These are phyloP conservation scores for Phaffia australis DNA, from an alignment of 768 basidiomycete genomes.

Conservation along the genomic window DNA sequence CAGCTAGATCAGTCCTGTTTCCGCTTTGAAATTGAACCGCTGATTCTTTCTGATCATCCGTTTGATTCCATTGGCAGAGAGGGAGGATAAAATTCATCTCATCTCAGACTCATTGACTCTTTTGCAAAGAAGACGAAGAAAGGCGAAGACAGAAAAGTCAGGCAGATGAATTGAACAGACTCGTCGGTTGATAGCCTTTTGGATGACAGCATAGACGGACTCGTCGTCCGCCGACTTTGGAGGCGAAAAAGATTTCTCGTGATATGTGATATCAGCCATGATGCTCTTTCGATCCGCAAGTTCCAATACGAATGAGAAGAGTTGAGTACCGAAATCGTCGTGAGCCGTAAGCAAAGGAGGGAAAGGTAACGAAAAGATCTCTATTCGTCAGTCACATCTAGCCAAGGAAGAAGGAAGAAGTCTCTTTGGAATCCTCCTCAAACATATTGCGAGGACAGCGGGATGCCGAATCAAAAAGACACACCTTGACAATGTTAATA, in stretches of 20 bases:
- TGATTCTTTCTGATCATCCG: constrained; percentile 10
- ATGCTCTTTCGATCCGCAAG: neutral
- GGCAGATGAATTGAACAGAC: constrained; percentile 4
- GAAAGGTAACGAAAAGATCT: neutral
- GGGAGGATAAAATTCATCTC: neutral
- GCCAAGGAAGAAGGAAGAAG: neutral
- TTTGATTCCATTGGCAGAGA: neutral
- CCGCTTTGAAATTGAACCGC: constrained; percentile 11
- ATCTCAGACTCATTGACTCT: neutral
- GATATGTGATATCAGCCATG: constrained; percentile 21
- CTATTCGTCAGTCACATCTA: no score
- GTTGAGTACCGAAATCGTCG: no score
- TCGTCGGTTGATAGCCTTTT: constrained; percentile 17
- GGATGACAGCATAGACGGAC: constrained; percentile 17
- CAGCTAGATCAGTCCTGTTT: constrained; percentile 20
- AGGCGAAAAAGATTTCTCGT: constrained; percentile 18
- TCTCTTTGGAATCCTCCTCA: neutral
- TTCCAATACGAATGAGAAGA: neutral
- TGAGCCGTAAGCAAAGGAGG: neutral
- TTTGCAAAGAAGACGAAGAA: neutral
- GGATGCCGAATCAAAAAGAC: neutral
- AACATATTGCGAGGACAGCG: neutral
- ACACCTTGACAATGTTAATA: constrained; percentile 19
- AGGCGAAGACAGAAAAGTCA: neutral
- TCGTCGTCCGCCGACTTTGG: constrained; percentile 15